Evolutionary conservation across 202 grass and related monocot genomes (phyloP), one percentile per base, ranked within the genome.

Genomic region (Dendrocalamus latiflorus): DNA sequence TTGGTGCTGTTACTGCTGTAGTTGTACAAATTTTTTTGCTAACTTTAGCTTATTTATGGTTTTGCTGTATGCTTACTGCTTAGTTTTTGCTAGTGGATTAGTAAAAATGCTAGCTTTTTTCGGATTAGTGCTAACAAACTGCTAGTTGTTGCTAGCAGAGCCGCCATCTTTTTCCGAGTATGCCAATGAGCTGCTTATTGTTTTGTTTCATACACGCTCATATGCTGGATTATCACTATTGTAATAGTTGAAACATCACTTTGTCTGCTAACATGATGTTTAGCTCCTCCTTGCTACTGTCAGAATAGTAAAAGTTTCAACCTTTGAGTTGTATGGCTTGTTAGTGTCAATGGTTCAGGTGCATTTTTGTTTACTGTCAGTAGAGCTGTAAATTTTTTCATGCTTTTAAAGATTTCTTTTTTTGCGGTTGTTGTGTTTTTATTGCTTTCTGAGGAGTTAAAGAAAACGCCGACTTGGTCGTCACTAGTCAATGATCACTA

Each of bases 41-140:
- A 75, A 7, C n/a, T 81, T 76, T 45, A 47, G 76, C 70, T 34
- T 61, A 50, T 69, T 68, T 83, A 83, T 90, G n/a, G 62, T 20
- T 24, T 51, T 36, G 42, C 9, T 36, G n/a, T 70, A 20, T 16
- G 13, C 3, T 6, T 36, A 64, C 26, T 37, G 55, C 22, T 30
- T 25, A 60, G 2, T 9, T 68, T 51, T 58, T 54, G 42, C 14
- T 28, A 67, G 42, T 51, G 41, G 8, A 60, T 57, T 55, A 28
- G 14, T 54, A 86, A 54, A 63, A 26, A 61, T 81, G 36, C 73
- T 75, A 70, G 9, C 42, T 4, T 86, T 82, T 80, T 56, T 30
- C 8, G 26, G 20, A 24, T 24, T 69, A 18, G 42, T 60, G 28
- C 28, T 81, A 74, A 42, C 9, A 78, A 74, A 18, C 16, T 69